A percentile compares a stretch with the other conserved stretches of the same genome.
These are phyloP conservation scores for Podila minutissima DNA, from an alignment of 192 early-diverging fungal species.

Conservation along the genomic window DNA sequence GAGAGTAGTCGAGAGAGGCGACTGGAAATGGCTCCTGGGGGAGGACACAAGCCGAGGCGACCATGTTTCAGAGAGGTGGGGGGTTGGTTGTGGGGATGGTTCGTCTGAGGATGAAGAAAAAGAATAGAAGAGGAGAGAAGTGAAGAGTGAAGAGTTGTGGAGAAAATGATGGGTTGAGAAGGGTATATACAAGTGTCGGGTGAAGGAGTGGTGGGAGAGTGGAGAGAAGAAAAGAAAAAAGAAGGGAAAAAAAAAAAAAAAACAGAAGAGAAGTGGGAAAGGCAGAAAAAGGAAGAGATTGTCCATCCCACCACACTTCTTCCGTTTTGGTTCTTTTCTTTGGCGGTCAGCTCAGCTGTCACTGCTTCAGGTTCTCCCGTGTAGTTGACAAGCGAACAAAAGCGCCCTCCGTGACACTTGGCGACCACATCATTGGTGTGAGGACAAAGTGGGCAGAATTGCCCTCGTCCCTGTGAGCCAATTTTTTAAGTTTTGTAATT, in stretches of 20 bases:
- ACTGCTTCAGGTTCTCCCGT: no score
- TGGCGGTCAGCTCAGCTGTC: not conserved
- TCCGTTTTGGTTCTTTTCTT: not conserved
- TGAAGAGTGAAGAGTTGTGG: not conserved
- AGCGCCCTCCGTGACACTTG: no score
- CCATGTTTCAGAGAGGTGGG: not conserved
- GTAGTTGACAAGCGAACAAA: no score
- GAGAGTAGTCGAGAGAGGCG: not conserved
- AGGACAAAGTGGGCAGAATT: no score
- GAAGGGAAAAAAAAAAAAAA: not conserved
- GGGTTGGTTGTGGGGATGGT: not conserved
- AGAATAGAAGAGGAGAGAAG: not conserved
- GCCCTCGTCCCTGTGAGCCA: not conserved
- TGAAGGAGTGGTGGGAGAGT: not conserved
- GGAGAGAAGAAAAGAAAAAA: not conserved
- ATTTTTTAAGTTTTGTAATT: no score
- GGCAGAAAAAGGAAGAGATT: not conserved
- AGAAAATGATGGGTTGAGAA: not conserved
- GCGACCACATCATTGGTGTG: no score
- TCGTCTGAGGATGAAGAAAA: conserved; percentile 3
- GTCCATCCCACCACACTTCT: not conserved
- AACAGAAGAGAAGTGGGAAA: not conserved
- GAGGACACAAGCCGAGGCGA: not conserved
- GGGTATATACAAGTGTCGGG: not conserved
- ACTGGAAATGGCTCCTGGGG: not conserved